These are phyloP conservation scores for Phlegmacium glaucopus DNA, from an alignment of 768 basidiomycete genomes.

Conservation along the genomic window DNA sequence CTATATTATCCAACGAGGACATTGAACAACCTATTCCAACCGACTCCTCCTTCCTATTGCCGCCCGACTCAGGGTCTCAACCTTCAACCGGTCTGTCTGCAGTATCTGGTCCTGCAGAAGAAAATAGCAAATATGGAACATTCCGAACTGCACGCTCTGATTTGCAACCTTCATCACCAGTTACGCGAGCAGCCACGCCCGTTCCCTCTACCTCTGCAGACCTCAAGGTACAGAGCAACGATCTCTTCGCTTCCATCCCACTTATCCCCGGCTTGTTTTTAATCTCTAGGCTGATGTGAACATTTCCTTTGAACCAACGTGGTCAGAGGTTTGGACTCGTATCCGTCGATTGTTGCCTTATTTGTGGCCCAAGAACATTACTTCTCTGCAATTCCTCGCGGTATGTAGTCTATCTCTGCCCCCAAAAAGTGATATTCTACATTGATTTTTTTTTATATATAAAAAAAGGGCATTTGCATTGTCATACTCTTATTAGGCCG, in stretches of 20 bases:
- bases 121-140: conserved; percentile 71
- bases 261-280: conserved; percentile 4
- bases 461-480: conserved; percentile 59
- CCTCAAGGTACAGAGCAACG: conserved; percentile 30
- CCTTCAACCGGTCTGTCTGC: conserved; percentile 52
- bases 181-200: conserved; percentile 51
- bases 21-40: conserved; percentile 38
- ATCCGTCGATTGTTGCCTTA: conserved; percentile 69
- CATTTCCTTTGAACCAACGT: conserved; percentile 60
- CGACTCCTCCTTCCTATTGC: conserved; percentile 52
- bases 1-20: conserved; percentile 41
- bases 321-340: conserved; percentile 65
- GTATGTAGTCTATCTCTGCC: conserved; percentile 31
- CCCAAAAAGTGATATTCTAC: no score
- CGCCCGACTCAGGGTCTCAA: conserved; percentile 41
- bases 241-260: neutral
- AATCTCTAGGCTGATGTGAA: conserved; percentile 34
- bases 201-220: conserved; percentile 38
- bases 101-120: conserved; percentile 34
- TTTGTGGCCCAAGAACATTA: conserved; percentile 77
- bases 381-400: conserved; percentile 66
- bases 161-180: conserved; percentile 48
- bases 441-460: no score
- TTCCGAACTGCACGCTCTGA: conserved; percentile 54
- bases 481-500: conserved; percentile 71